Conservation (phyloP, 2,329 filamentous ascomycete species). For the Calonectria montana region DNA sequence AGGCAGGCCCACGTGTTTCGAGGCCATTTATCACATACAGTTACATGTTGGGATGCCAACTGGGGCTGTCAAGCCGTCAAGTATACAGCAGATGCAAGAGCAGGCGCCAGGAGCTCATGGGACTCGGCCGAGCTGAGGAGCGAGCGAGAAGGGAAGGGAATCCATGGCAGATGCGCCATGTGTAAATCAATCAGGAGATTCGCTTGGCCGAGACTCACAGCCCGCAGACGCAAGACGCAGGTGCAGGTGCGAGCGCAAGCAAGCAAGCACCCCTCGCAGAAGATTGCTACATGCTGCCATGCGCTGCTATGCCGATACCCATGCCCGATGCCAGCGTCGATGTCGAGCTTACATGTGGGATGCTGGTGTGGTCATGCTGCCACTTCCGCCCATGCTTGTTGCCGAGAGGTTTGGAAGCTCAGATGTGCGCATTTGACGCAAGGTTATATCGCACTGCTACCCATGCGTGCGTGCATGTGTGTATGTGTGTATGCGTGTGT, state of each 20-base stretch:
- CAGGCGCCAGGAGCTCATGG: neutral
- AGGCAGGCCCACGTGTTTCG: constrained; percentile 16
- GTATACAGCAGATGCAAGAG: neutral
- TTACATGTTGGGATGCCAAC: neutral
- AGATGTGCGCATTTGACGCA: neutral
- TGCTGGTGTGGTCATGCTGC: neutral
- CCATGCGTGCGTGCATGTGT: neutral
- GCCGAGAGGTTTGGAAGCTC: neutral
- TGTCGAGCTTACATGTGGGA: constrained; percentile 7
- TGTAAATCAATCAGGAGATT: neutral
- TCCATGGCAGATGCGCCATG: constrained; percentile 4
- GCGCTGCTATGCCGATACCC: neutral
- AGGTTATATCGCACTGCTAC: constrained; percentile 22
- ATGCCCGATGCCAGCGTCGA: constrained; percentile 8
- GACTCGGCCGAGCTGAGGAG: constrained; percentile 11
- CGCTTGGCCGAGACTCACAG: constrained; percentile 1
- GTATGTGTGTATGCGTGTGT: neutral
- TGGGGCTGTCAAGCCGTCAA: neutral
- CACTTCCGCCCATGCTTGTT: neutral
- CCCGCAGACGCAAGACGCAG: constrained; percentile 8
- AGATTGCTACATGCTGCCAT: neutral
- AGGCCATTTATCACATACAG: constrained; percentile 7
- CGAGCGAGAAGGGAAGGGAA: neutral
- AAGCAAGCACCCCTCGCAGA: neutral
- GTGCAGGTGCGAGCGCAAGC: neutral